Percentiles rank a stretch among this genome's conserved stretches.
Conservation (phyloP, 1,139 yeast genomes). For the Magnusiomyces sp. region DNA sequence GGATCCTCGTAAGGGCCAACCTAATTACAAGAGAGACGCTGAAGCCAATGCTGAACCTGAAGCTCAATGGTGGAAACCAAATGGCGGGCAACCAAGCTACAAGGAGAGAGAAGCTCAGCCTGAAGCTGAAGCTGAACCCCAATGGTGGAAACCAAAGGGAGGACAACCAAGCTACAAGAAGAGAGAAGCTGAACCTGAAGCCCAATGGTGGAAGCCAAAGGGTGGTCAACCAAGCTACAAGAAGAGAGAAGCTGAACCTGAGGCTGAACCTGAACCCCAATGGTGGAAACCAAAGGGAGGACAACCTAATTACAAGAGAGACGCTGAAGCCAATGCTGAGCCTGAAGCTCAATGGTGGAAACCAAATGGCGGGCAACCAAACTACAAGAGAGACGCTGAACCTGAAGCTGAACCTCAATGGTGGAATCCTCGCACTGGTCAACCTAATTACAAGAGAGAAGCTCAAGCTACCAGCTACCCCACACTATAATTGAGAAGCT, state of each 20-base stretch:
- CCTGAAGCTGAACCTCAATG: neutral
- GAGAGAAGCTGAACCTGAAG: neutral
- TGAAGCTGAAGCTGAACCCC: neutral
- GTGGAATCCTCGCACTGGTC: neutral
- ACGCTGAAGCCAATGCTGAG: neutral
- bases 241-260: conserved; percentile 1
- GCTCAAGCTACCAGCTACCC: too few species aligned
- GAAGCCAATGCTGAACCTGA: neutral
- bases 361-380: neutral
- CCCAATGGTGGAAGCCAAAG: neutral
- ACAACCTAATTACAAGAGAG: neutral
- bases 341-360: neutral
- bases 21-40: neutral
- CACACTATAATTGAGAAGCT: too few species aligned
- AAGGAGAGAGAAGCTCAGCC: conserved; percentile 1
- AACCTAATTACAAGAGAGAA: too few species aligned
- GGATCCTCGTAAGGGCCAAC: neutral
- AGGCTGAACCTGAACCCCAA: neutral
- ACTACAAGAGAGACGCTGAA: neutral
- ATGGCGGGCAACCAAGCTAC: neutral
- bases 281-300: neutral
- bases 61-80: conserved; percentile 1
- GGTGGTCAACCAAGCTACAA: neutral
- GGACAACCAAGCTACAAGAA: neutral
- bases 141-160: neutral